A percentile compares a stretch with the other conserved stretches of the same genome.
Conservation (phyloP, 1,284 basidiomycete genomes). For the Earliella scabrosa region DNA sequence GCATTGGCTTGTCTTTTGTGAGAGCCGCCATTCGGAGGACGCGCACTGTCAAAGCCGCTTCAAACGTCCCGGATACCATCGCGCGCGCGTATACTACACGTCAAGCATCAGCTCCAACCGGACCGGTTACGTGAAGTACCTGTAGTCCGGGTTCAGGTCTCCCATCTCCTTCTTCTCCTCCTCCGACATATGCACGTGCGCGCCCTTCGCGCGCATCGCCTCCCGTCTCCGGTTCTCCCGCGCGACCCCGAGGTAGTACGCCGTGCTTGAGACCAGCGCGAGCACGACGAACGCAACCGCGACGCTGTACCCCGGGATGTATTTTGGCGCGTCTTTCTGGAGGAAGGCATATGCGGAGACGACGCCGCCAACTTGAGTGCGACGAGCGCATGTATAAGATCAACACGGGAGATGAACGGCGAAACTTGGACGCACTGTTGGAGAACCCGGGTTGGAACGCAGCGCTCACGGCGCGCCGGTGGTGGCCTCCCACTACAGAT, state of each 20-base stretch:
- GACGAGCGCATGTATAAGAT: background rate
- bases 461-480: constrained; percentile 31
- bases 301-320: constrained; percentile 35
- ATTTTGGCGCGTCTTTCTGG: constrained; percentile 34
- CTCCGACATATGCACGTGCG: constrained; percentile 21
- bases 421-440: constrained; percentile 27
- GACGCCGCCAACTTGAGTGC: constrained; percentile 35
- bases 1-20: too few relatives aligned
- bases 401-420: background rate
- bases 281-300: constrained; percentile 35
- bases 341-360: constrained; percentile 37
- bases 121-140: constrained; percentile 19
- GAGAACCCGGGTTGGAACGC: constrained; percentile 38
- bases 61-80: too few relatives aligned
- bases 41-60: too few relatives aligned
- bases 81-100: too few relatives aligned
- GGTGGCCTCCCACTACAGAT: constrained; percentile 34
- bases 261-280: constrained; percentile 26
- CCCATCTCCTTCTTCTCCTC: constrained; percentile 36
- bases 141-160: constrained; percentile 26
- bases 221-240: constrained; percentile 32
- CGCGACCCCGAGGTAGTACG: constrained; percentile 32
- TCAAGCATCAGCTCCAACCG: too few relatives aligned
- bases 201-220: constrained; percentile 18
- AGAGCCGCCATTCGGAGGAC: too few relatives aligned